Conservation (phyloP, 148 eudicot genomes). For the Vaccinium darrowii region DNA sequence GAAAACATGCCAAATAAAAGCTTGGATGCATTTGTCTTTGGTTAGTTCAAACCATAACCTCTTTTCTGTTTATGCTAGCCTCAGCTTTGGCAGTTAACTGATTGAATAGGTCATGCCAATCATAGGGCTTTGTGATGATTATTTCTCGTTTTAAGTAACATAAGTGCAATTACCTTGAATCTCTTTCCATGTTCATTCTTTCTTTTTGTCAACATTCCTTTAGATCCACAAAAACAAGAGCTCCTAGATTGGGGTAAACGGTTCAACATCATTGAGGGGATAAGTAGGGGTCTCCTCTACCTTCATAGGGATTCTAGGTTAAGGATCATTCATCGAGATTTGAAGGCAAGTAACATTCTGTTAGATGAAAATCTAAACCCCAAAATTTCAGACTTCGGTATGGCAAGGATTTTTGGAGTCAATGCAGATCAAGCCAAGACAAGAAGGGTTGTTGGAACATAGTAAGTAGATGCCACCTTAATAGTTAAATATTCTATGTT, state of each 20-base stretch:
- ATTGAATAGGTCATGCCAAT: neutral
- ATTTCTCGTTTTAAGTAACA: neutral
- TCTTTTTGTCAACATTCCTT: neutral
- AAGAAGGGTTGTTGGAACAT: constrained; percentile 59
- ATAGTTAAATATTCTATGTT: neutral
- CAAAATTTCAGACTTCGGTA: constrained; percentile 56
- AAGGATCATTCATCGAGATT: constrained; percentile 51
- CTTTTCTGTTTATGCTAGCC: neutral
- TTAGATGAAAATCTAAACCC: constrained; percentile 46
- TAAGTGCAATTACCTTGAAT: neutral
- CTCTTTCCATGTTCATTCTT: neutral
- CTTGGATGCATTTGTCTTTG: constrained; percentile 49
- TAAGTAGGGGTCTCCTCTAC: constrained; percentile 56
- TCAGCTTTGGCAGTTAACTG: neutral
- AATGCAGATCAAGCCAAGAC: constrained; percentile 55
- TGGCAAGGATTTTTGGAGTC: constrained; percentile 60
- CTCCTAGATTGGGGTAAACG: constrained; percentile 46
- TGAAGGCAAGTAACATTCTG: constrained; percentile 49
- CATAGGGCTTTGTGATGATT: neutral
- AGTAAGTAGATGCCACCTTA: constrained; percentile 34
- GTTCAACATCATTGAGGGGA: constrained; percentile 46
- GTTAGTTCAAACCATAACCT: constrained; percentile 22
- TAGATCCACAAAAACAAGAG: constrained; percentile 24
- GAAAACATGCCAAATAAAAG: constrained; percentile 23
- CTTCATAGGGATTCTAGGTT: constrained; percentile 56